Base-by-base conservation (phyloP, 495 filamentous ascomycete species). In the Xylaria acuta region DNA sequence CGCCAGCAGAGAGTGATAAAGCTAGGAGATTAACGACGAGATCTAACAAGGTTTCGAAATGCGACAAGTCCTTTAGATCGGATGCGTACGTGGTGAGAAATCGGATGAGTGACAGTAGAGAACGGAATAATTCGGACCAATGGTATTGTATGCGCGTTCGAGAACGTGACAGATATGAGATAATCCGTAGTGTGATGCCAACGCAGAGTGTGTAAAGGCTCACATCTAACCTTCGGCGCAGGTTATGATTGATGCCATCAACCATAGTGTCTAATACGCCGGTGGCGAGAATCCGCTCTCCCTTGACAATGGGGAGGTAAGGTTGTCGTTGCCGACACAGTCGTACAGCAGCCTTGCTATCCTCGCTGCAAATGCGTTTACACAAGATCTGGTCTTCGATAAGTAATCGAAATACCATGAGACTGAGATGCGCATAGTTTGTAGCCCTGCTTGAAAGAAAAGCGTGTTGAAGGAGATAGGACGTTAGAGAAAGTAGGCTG, bases 111-210 rank as follows among this genome's bases (percentile, higher is more conserved):
- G 93, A 92, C 30, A 98, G 89, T 20, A 99, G 88, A 7, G 92
- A 92, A 69, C 95, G 91, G 90, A 97, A 99, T 40, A 98, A 87
- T 71, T 98, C 93, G 34, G 94, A 91, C 97, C 97, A 99, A 84
- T 99, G 97, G 79, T 97, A 98, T 22, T 85, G 80, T 40, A 96
- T 85, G 51, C 93, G 88, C 69, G 90, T 93, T 73, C 93, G 90
- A 66, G 91, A 93, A 71, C 90, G 90, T 54, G 92, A 92, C 20
- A 97, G 87, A 82, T 94, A 95, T 27, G 94, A 93, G 64, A 97
- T 85, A 69, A 95, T 84, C 62, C 95, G 91, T 63, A 94, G 86
- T 70, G 94, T 86, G 69, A 97, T 90, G 69, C 92, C 92, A n/a
- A 97, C 86, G 77, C 84, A 90, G 9, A 88, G 89, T 73, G 90